These are phyloP conservation scores for Blepharisma japonicum DNA, from an alignment of 73 alveolate species.

Conservation along the genomic window DNA sequence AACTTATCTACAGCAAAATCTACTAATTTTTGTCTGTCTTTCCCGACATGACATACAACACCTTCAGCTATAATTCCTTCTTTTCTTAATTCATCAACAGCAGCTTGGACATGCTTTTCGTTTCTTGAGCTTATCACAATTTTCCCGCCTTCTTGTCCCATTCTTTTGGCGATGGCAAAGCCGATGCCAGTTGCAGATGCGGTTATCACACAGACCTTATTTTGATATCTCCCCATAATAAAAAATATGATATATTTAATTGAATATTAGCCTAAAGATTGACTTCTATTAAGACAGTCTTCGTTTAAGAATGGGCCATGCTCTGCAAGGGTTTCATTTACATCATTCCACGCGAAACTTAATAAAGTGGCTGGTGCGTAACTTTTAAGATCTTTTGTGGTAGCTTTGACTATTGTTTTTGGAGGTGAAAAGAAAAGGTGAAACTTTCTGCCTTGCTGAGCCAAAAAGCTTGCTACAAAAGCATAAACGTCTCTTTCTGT, in stretches of 20 bases:
- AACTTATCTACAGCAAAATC: conserved; percentile 61
- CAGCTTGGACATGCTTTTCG: conserved; percentile 66
- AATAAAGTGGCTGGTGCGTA: conserved; percentile 15
- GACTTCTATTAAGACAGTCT: too few species aligned
- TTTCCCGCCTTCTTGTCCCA: conserved; percentile 84
- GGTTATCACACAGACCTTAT: conserved; percentile 74
- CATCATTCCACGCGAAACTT: neutral
- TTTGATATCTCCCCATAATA: conserved; percentile 59
- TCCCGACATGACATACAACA: conserved; percentile 71
- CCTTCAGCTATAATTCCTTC: conserved; percentile 71
- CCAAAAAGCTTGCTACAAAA: neutral
- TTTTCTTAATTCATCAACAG: conserved; percentile 60
- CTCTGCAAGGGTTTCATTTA: neutral
- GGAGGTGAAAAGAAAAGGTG: neutral
- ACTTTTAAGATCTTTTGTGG: neutral
- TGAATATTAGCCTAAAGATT: too few species aligned
- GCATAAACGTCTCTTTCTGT: neutral
- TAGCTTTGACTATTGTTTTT: neutral
- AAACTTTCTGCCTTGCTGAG: neutral
- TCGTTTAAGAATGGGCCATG: neutral
- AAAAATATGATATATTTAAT: neutral
- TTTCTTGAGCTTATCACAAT: conserved; percentile 79
- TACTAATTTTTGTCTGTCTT: conserved; percentile 61
- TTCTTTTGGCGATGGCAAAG: conserved; percentile 75
- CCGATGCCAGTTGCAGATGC: conserved; percentile 90